Percentiles rank a stretch among this genome's conserved stretches.
Conservation (phyloP, 2,329 filamentous ascomycete genomes). For the Epichloe coenophiala region DNA sequence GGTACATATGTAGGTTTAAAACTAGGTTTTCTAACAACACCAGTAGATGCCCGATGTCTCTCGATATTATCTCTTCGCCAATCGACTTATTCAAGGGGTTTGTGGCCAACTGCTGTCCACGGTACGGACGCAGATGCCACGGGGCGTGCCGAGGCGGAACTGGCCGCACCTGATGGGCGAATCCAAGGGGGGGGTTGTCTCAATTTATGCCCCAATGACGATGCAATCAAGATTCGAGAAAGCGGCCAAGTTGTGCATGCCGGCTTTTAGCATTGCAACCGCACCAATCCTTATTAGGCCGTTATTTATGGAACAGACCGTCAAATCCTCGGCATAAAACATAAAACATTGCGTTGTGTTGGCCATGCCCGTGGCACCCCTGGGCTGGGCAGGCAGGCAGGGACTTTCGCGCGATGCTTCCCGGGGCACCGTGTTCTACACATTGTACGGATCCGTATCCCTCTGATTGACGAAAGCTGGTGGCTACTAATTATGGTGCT, state of each 20-base stretch:
- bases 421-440: neutral
- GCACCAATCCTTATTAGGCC: no score
- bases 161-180: neutral
- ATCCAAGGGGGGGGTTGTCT: neutral
- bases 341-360: no score
- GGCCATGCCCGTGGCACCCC: neutral
- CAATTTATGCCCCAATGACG: neutral
- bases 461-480: neutral
- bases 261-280: neutral
- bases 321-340: neutral
- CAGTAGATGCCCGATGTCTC: neutral
- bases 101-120: neutral
- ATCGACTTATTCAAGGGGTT: neutral
- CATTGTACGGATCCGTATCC: no score
- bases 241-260: neutral
- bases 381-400: neutral
- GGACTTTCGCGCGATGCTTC: slow-evolving; percentile 1
- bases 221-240: neutral
- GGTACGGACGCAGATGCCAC: neutral
- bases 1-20: no score
- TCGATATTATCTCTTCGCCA: neutral
- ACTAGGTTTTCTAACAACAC: no score
- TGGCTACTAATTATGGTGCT: neutral
- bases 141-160: neutral
- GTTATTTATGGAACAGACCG: neutral